These are phyloP conservation scores for Ciborinia camelliae DNA, from an alignment of 2,329 filamentous ascomycete genomes.

Conservation along the genomic window DNA sequence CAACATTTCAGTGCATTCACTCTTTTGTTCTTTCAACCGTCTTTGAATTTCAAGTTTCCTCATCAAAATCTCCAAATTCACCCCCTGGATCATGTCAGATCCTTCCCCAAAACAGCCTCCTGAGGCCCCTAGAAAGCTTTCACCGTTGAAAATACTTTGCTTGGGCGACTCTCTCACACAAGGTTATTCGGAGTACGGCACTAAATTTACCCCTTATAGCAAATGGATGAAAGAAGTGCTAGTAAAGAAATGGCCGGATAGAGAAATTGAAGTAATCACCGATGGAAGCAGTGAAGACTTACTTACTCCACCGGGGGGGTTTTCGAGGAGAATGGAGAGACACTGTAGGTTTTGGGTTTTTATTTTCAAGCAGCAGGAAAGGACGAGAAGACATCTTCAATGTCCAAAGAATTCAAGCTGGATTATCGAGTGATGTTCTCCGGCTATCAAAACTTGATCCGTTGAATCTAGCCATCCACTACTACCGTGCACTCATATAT, in stretches of 20 bases:
- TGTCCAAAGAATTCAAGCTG: neutral
- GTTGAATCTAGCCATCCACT: neutral
- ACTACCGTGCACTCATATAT: neutral
- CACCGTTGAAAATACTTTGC: slow-evolving; percentile 31
- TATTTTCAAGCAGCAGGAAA: neutral
- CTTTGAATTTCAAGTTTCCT: neutral
- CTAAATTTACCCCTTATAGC: slow-evolving; percentile 51
- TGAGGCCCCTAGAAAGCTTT: neutral
- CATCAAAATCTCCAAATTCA: neutral
- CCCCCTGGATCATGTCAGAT: neutral
- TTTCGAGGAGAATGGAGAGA: slow-evolving; percentile 23
- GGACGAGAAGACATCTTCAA: neutral
- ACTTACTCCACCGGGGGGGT: slow-evolving; percentile 21
- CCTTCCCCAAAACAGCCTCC: neutral
- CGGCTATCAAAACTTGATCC: neutral
- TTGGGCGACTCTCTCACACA: slow-evolving; percentile 47
- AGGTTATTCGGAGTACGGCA: slow-evolving; percentile 50
- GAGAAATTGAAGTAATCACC: slow-evolving; percentile 22
- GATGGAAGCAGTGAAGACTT: slow-evolving; percentile 30
- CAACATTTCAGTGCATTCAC: neutral
- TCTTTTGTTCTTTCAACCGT: neutral
- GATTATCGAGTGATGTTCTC: neutral
- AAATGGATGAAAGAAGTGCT: slow-evolving; percentile 47
- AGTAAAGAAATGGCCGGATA: slow-evolving; percentile 42
- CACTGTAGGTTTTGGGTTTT: slow-evolving; percentile 21